Conservation (phyloP, 2,329 filamentous ascomycete species). For the Hymenoscyphus scutula region DNA sequence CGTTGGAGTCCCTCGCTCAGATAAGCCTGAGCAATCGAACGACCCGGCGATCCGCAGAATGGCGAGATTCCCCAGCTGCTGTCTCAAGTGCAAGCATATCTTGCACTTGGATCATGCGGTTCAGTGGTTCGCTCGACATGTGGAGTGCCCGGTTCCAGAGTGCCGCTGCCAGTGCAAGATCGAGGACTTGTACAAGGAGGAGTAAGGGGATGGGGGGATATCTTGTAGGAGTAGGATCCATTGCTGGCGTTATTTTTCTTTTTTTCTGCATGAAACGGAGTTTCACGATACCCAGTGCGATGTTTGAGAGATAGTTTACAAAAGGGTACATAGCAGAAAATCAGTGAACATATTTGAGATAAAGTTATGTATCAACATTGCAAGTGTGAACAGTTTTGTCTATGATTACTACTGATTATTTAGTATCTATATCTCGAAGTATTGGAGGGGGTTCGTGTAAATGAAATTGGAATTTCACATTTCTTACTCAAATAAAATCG, state of each 20-base stretch:
- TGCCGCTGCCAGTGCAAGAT: slow-evolving; percentile 59
- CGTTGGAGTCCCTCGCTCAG: slow-evolving; percentile 61
- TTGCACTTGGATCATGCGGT: slow-evolving; percentile 65
- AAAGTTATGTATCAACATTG: no score
- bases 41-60: slow-evolving; percentile 46
- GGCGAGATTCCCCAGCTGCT: slow-evolving; percentile 66
- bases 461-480: no score
- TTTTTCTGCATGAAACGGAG: background rate
- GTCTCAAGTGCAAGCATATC: slow-evolving; percentile 65
- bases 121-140: slow-evolving; percentile 64
- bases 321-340: no score
- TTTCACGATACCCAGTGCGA: background rate
- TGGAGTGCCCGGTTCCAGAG: slow-evolving; percentile 66
- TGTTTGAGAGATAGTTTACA: background rate
- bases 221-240: background rate
- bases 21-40: slow-evolving; percentile 51
- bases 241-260: background rate
- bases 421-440: no score
- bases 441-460: no score
- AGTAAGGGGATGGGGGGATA: background rate
- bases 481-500: no score
- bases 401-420: no score
- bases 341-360: no score
- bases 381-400: no score
- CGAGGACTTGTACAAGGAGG: background rate